A percentile compares a stretch with the other conserved stretches of the same genome.
Conservation (phyloP, 345 rosid species). For the Ailanthus altissimus region DNA sequence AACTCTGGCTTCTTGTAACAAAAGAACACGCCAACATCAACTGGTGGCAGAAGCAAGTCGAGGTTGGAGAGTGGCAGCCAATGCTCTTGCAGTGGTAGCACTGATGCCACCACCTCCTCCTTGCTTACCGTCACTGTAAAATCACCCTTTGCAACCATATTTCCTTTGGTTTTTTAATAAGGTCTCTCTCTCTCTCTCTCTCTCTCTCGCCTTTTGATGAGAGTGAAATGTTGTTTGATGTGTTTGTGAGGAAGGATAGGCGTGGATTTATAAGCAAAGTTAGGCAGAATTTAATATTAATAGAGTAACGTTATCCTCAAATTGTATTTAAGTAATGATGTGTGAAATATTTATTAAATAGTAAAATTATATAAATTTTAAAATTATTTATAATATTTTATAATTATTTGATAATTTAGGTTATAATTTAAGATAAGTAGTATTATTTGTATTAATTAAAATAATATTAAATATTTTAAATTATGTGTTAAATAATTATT, state of each 20-base stretch:
- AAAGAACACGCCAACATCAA: constrained; percentile 63
- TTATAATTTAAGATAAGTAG: too few relatives aligned
- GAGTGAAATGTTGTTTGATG: neutral
- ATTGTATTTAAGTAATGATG: too few relatives aligned
- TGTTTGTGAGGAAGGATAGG: neutral
- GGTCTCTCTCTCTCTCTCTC: neutral
- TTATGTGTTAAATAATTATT: too few relatives aligned
- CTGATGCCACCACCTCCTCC: constrained; percentile 65
- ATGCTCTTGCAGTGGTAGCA: constrained; percentile 66
- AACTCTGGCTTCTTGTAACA: constrained; percentile 45
- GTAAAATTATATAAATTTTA: too few relatives aligned
- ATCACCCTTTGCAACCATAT: constrained; percentile 25
- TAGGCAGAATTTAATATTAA: neutral
- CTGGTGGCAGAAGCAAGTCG: constrained; percentile 75
- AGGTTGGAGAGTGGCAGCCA: constrained; percentile 89
- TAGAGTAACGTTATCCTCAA: too few relatives aligned
- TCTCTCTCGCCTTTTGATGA: neutral
- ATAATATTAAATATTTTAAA: too few relatives aligned
- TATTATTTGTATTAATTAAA: too few relatives aligned
- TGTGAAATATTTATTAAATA: too few relatives aligned
- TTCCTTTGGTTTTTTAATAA: too few relatives aligned
- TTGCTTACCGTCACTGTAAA: constrained; percentile 41
- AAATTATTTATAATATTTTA: too few relatives aligned
- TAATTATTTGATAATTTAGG: too few relatives aligned
- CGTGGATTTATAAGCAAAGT: neutral